Evolutionary conservation across 2,329 filamentous ascomycete species (phyloP).

Genomic region (Beauveria rudraprayagi): DNA sequence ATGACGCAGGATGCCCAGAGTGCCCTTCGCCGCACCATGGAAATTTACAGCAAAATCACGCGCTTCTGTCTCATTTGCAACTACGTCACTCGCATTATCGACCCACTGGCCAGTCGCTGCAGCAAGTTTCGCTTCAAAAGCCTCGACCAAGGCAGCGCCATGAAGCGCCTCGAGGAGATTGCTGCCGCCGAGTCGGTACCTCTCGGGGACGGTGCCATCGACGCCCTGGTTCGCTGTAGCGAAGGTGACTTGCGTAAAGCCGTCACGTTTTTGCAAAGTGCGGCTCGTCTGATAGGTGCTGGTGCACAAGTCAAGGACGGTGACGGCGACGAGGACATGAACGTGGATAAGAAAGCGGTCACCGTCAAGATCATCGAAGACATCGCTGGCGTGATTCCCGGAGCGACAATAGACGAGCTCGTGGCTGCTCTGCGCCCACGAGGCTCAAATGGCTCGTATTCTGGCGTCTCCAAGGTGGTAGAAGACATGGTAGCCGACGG

Average conservation of each 20-base stretch:
- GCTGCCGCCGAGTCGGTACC: slow-evolving; percentile 68
- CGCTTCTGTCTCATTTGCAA: slow-evolving; percentile 97
- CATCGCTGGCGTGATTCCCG: slow-evolving; percentile 90
- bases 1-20: slow-evolving; percentile 99
- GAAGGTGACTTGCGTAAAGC: slow-evolving; percentile 94
- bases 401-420: slow-evolving; percentile 60
- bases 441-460: slow-evolving; percentile 57
- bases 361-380: slow-evolving; percentile 81
- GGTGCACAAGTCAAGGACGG: slow-evolving; percentile 36
- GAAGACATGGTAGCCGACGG: slow-evolving; percentile 92
- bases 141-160: slow-evolving; percentile 78
- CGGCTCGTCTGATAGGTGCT: slow-evolving; percentile 77
- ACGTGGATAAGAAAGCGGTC: slow-evolving; percentile 52
- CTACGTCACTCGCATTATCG: slow-evolving; percentile 96
- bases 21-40: slow-evolving; percentile 91
- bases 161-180: slow-evolving; percentile 72
- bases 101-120: slow-evolving; percentile 86
- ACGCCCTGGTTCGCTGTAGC: slow-evolving; percentile 76
- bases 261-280: slow-evolving; percentile 92
- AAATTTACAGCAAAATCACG: slow-evolving; percentile 94
- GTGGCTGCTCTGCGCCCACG: slow-evolving; percentile 69
- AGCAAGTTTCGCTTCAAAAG: slow-evolving; percentile 98
- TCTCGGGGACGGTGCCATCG: slow-evolving; percentile 70
- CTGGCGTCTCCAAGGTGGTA: slow-evolving; percentile 67
- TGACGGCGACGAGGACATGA: slow-evolving; percentile 54